Evolutionary conservation across 768 basidiomycete genomes (phyloP).

Genomic region (Hericium erinaceus): DNA sequence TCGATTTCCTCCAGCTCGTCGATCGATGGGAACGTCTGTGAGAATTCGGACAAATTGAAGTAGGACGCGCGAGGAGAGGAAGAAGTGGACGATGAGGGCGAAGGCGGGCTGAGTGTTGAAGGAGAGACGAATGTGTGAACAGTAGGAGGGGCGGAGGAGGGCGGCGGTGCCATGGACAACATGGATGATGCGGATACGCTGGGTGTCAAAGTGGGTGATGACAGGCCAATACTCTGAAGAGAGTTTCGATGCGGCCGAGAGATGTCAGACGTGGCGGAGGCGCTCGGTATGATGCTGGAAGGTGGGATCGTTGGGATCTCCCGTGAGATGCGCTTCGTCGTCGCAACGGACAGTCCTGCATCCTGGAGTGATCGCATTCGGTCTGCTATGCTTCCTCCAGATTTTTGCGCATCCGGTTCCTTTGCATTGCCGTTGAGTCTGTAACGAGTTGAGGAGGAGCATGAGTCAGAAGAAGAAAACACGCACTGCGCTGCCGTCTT

Average conservation of each 20-base stretch:
- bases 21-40: conserved; percentile 65
- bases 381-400: conserved; percentile 70
- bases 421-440: conserved; percentile 9
- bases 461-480: neutral
- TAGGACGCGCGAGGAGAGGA: conserved; percentile 43
- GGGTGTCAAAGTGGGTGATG: conserved; percentile 16
- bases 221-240: conserved; percentile 8
- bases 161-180: conserved; percentile 15
- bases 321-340: conserved; percentile 48
- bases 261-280: conserved; percentile 24
- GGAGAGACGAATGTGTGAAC: conserved; percentile 56
- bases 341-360: conserved; percentile 50
- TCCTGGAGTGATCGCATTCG: conserved; percentile 67
- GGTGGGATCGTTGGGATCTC: conserved; percentile 30
- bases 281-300: conserved; percentile 18
- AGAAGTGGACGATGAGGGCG: conserved; percentile 61
- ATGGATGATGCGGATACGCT: conserved; percentile 18
- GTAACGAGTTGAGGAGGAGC: neutral
- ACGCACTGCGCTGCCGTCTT: conserved; percentile 25
- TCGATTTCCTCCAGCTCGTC: conserved; percentile 61
- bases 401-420: conserved; percentile 20
- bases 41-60: conserved; percentile 45
- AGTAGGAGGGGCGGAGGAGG: conserved; percentile 17
- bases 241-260: conserved; percentile 15
- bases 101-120: conserved; percentile 67